Evolutionary conservation across 176 grass and related monocot genomes (phyloP), one percentile per base, ranked within the genome.

Genomic region (Avena insularis): DNA sequence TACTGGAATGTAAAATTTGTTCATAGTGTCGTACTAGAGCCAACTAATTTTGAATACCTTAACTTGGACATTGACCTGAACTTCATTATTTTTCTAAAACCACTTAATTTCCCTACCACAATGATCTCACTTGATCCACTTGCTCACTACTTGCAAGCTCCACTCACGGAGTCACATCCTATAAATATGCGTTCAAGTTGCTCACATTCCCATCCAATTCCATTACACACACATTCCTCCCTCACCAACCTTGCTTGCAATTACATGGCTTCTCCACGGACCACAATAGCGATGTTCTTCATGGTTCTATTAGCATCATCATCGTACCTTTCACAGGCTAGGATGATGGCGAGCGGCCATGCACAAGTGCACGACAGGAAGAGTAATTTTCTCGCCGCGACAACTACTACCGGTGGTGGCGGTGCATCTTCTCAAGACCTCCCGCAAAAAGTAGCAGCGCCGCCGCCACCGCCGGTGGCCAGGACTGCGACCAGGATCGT

Each of bases 161-260:
- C 61, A 66, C 45, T 67, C 45, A 43, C 40, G 6, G 38, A 40
- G 40, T 43, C 40, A 15, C 25, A 9, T 27, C 58, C 79, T 36
- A 82, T 68, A 82, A 81, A 82, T 68, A 82, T 67, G 1, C 46
- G 46, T 67, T 62, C 79, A 51, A 82, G 46, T 53, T 82, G 46
- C 63, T 36, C 79, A 67, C 63, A 81, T 49, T 64, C 12, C 13
- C 58, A 80, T 51, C 78, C 46, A 63, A 40, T 20, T 6, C 57
- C 57, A 76, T 4, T 27, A 49, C 38, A 14, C 38, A 14, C 35
- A 25, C 53, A 27, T 55, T n/a, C 40, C 53, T 21, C 29, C 31
- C 31, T 58, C 49, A 17, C 11, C 38, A 63, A 19, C 33, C 33
- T 38, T 38, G 33, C 21, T 80, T 65, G 59, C 63, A 65, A 15